Percentiles rank a stretch among this genome's conserved stretches.
phyloP scores from a whole-genome alignment of 139 green algal species.

The Chlorella ohadii region DNA sequence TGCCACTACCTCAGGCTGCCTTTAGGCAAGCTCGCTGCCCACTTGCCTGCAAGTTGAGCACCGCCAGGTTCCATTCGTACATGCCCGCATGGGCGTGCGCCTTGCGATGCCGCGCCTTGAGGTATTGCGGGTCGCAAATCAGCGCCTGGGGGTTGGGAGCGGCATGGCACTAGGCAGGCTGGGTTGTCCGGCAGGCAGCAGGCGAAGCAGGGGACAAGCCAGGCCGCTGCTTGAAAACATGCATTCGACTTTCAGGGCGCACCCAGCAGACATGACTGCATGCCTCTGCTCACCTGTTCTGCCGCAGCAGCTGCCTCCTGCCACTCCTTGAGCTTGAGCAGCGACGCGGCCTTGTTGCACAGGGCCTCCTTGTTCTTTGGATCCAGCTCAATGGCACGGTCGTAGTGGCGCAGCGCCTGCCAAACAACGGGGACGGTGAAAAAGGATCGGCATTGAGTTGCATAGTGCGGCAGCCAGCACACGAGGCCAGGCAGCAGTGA shows the following conservation, averaged over 20 bases:
- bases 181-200: too few relatives aligned
- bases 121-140: neutral
- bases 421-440: neutral
- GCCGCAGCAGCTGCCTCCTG: neutral
- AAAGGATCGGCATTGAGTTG: neutral
- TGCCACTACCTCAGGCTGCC: too few relatives aligned
- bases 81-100: neutral
- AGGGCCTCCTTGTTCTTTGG: neutral
- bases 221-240: too few relatives aligned
- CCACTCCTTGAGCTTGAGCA: conserved; percentile 34
- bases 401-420: conserved; percentile 12
- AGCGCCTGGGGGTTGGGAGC: neutral
- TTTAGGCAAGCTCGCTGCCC: too few relatives aligned
- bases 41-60: conserved; percentile 11
- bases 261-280: too few relatives aligned
- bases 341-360: conserved; percentile 5
- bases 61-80: neutral
- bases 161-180: neutral
- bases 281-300: neutral
- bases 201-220: too few relatives aligned
- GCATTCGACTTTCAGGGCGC: too few relatives aligned
- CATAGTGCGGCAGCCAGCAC: neutral
- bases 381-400: neutral
- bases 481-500: neutral
- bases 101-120: conserved; percentile 3